Evolutionary conservation across 2,329 filamentous ascomycete genomes (phyloP), one percentile per base, ranked within the genome.

Genomic region (Aspergillus pseudoglaucus): DNA sequence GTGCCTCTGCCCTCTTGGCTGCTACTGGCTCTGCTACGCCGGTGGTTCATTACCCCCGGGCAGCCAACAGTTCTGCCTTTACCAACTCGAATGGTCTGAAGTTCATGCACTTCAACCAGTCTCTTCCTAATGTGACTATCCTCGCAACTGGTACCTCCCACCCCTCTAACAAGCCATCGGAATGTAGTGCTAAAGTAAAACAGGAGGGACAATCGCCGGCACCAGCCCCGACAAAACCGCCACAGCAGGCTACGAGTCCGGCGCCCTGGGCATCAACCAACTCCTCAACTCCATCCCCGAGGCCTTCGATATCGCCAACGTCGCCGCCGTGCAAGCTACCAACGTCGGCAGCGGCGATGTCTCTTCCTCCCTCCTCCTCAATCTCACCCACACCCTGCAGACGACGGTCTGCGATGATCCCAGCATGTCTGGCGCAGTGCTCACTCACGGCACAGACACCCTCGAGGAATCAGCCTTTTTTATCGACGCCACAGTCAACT

Each of bases 391-490:
- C 37, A 52, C 46, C 14, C 47, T 60, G 23, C 54, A 54, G 41
- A 49, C 49, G 14, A 46, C 53, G 14, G 45, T 63, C 46, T 63
- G 58, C 42, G 51, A 61, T 22, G 53, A 55, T 7, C 51, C 53
- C 4, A 44, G 49, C 32, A 59, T 63, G 54, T 52, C 57, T 6
- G 59, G 57, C 4, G 59, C 61, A 40, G 53, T 61, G 30, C 67
- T 85, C 46, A 84, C 82, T 0, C 82, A 85, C 56, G 82, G 82
- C 42, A 85, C 82, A 7, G 82, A 85, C 56, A 83, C 79, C 0
- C 69, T 85, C 1, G 81, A 84, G 56, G 81, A 84, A 62, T 77
- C 78, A 0, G 78, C 80, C 7, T 83, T 84, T 67, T 83, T 83
- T 67, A 66, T 84, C 7, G 77, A 83, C 52, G 64, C 79, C 3